Evolutionary conservation across 2,329 filamentous ascomycete species (phyloP).

Genomic region (Aspergillus brunneoviolaceus): DNA sequence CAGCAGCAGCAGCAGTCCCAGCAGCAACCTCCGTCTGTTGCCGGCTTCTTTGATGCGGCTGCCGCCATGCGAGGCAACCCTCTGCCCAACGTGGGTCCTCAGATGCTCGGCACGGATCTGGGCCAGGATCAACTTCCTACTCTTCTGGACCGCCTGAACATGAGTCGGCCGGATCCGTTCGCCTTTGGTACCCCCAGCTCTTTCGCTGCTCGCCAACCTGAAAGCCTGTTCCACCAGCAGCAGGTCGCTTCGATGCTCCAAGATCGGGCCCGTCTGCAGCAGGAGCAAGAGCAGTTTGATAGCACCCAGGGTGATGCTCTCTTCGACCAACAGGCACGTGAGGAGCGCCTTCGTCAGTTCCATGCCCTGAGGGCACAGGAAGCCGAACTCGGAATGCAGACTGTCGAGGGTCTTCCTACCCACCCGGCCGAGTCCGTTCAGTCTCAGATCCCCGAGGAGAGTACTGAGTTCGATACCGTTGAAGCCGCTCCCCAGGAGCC

Average conservation of each 20-base stretch:
- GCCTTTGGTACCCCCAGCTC: slow-evolving; percentile 50
- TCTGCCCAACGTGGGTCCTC: slow-evolving; percentile 36
- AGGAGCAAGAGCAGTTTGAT: slow-evolving; percentile 60
- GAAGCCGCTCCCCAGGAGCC: slow-evolving; percentile 38
- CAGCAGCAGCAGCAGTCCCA: slow-evolving; percentile 40
- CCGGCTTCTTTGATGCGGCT: slow-evolving; percentile 68
- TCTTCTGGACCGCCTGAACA: slow-evolving; percentile 65
- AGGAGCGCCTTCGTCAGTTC: slow-evolving; percentile 79
- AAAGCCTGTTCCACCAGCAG: slow-evolving; percentile 52
- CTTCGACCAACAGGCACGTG: slow-evolving; percentile 53
- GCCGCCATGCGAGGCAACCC: slow-evolving; percentile 45
- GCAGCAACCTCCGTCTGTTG: slow-evolving; percentile 52
- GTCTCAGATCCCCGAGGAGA: slow-evolving; percentile 25
- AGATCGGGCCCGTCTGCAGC: slow-evolving; percentile 59
- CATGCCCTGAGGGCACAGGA: slow-evolving; percentile 73
- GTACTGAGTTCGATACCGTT: slow-evolving; percentile 20
- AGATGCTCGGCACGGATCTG: slow-evolving; percentile 49
- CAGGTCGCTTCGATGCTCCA: slow-evolving; percentile 62
- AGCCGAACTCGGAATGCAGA: slow-evolving; percentile 51
- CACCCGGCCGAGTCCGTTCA: slow-evolving; percentile 35
- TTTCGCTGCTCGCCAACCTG: slow-evolving; percentile 46
- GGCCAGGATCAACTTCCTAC: slow-evolving; percentile 70
- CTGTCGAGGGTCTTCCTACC: slow-evolving; percentile 42
- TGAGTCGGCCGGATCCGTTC: slow-evolving; percentile 52
- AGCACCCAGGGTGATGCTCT: slow-evolving; percentile 43